Evolutionary conservation across 1,139 yeast species (phyloP), one percentile per base, ranked within the genome.

Genomic region (Magnusiomyces fungicola): DNA sequence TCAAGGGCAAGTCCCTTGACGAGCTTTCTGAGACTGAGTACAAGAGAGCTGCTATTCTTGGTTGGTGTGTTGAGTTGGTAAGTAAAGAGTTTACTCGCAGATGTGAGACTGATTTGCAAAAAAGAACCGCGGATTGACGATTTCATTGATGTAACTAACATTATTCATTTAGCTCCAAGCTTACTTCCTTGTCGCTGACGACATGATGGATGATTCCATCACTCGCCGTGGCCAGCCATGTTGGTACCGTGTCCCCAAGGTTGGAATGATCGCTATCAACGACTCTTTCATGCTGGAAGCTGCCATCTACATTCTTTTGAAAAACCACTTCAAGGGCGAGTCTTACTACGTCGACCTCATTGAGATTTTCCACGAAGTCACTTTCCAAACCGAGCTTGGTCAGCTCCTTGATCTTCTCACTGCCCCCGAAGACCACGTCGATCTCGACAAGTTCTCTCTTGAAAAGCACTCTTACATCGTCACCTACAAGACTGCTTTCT

Each of bases 161-260:
- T n/a, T n/a, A n/a, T 29, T 41, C 9, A 12, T 39, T n/a, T 45
- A 50, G 51, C 76, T 92, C 61, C 99, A 94, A 71, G 98, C 97
- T 2, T 92, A 88, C 69, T 94, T 94, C 74, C 76, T 94, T 61
- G 97, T 94, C 49, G 95, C 97, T 34, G 99, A 94, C 68, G 99
- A 94, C 68, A 94, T 94, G 79, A 94, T 94, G 99, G 99, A 94
- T 69, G 81, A 81, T 59, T 87, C 97, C 36, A 85, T 88, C 69
- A 94, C 98, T 44, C 86, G 99, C 75, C 83, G 99, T 67, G 97
- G 97, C 50, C 97, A 92, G 69, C 92, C 96, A 59, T 94, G 99
- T 72, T 94, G 98, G 98, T 94, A 90, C 73, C 82, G 67, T 18
- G 78, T 72, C 48, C 83, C 81, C 54, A 81, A 80, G 43, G 96